Conservation (phyloP, 139 green algal species). For the Coelastrella sp. region DNA sequence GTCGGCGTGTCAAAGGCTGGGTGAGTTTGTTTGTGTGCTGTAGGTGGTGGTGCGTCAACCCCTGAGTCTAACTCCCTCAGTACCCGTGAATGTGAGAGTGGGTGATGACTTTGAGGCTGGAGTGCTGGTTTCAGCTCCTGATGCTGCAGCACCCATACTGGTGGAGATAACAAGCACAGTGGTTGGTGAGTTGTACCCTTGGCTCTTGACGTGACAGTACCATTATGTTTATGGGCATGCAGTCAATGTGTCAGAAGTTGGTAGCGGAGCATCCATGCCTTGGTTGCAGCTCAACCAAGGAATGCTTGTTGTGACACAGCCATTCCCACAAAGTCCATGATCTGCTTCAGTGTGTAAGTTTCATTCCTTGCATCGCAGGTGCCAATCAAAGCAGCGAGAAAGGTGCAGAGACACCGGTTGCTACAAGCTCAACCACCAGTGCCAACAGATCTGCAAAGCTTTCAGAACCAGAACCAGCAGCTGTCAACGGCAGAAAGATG, state of each 20-base stretch:
- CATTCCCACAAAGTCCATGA: too few relatives aligned
- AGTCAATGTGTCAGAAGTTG: too few relatives aligned
- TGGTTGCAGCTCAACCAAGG: too few relatives aligned
- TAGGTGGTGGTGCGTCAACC: constrained; percentile 59
- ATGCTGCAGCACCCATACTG: not conserved
- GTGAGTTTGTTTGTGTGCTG: not conserved
- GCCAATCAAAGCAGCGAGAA: not conserved
- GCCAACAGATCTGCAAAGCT: not conserved
- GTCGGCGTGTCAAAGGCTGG: too few relatives aligned
- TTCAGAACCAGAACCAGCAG: not conserved
- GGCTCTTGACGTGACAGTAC: not conserved
- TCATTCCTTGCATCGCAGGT: not conserved
- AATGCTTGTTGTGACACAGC: too few relatives aligned
- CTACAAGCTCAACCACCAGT: not conserved
- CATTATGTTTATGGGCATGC: too few relatives aligned
- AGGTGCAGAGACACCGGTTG: not conserved
- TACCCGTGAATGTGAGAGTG: constrained; percentile 66
- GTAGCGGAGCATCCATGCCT: too few relatives aligned
- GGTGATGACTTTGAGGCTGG: constrained; percentile 70
- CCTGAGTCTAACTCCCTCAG: constrained; percentile 65
- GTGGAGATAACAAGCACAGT: constrained; percentile 1
- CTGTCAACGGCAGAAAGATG: not conserved
- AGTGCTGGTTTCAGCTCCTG: constrained; percentile 54
- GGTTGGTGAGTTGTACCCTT: not conserved
- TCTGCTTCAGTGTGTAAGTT: too few relatives aligned